Evolutionary conservation across 768 basidiomycete genomes (phyloP).

Genomic region (Pisolithus marmoratus): DNA sequence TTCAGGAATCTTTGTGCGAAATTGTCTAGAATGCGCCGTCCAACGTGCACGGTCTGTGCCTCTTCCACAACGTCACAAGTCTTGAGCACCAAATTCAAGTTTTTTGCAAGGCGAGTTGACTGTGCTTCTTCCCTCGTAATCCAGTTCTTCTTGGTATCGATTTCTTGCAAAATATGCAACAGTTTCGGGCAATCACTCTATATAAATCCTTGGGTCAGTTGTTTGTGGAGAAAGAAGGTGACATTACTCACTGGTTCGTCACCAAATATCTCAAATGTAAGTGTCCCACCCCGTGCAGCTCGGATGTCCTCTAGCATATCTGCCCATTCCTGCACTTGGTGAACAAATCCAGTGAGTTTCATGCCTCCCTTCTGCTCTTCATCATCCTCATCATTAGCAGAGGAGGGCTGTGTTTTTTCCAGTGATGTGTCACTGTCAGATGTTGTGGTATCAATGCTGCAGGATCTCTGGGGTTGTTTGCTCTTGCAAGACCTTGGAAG

Average conservation of each 20-base stretch:
- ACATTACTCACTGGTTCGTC: slow-evolving; percentile 12
- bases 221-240: not conserved
- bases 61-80: slow-evolving; percentile 1
- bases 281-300: not conserved
- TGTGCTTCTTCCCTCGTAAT: slow-evolving; percentile 14
- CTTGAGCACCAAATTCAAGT: not conserved
- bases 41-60: slow-evolving; percentile 7
- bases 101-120: slow-evolving; percentile 4
- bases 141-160: slow-evolving; percentile 16
- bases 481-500: too few species aligned
- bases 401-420: too few species aligned
- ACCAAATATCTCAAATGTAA: slow-evolving; percentile 11
- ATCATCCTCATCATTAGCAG: not conserved
- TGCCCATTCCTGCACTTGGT: slow-evolving; percentile 13
- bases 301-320: slow-evolving; percentile 3
- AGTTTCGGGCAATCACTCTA: slow-evolving; percentile 5
- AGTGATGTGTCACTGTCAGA: too few species aligned
- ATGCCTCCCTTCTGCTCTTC: not conserved
- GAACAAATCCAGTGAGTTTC: not conserved
- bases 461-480: too few species aligned
- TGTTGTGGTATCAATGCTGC: too few species aligned
- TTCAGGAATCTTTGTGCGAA: slow-evolving; percentile 18
- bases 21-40: slow-evolving; percentile 12
- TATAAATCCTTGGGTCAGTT: not conserved
- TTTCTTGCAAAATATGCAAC: slow-evolving; percentile 15